Percentiles rank a stretch among this genome's conserved stretches.
Conservation (phyloP, 257 asterid genomes). For the Solanum appendiculatum region DNA sequence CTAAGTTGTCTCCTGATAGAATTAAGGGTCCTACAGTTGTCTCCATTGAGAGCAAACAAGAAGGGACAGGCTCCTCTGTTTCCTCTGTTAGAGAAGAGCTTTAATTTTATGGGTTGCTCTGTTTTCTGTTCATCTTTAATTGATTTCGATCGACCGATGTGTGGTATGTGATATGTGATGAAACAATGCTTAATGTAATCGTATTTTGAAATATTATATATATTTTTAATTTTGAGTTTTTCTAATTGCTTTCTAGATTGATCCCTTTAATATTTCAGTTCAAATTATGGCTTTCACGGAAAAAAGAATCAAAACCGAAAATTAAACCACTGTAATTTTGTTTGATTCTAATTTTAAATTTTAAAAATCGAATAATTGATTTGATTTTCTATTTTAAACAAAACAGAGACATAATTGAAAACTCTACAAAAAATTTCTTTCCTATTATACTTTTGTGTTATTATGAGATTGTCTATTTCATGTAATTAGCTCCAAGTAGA, state of each 20-base stretch:
- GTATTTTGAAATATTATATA: neutral
- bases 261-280: neutral
- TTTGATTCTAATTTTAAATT: neutral
- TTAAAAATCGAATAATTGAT: no score
- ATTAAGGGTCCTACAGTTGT: slow-evolving; percentile 11
- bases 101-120: neutral
- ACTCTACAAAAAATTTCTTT: no score
- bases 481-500: no score
- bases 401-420: neutral
- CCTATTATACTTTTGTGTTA: no score
- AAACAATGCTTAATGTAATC: neutral
- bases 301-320: no score
- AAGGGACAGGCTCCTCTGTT: neutral
- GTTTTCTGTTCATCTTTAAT: neutral
- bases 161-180: neutral
- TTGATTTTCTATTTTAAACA: neutral
- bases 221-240: neutral
- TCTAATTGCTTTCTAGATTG: no score
- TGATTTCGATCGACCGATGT: no score
- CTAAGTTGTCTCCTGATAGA: slow-evolving; percentile 8
- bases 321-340: no score
- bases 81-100: slow-evolving; percentile 3
- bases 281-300: no score
- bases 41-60: neutral
- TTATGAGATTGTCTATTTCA: no score